These are phyloP conservation scores for Zalaria sp. DNA, from an alignment of 2,329 filamentous ascomycete genomes.

Conservation along the genomic window DNA sequence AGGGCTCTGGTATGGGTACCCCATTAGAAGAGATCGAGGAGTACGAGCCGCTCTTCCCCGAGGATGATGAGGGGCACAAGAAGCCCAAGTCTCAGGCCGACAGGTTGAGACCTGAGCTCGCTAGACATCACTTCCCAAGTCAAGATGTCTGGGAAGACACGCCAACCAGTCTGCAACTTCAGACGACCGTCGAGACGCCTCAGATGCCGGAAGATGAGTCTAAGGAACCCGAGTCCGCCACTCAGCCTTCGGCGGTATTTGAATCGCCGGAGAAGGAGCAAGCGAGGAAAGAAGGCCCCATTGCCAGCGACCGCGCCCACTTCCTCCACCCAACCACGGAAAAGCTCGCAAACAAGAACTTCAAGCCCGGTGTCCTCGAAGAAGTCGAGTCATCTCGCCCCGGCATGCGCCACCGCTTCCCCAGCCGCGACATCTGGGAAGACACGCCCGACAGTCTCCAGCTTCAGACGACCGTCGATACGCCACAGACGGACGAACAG, in stretches of 20 bases:
- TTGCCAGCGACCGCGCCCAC: constrained; percentile 25
- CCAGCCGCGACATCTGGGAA: constrained; percentile 89
- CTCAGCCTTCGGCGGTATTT: constrained; percentile 19
- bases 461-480: constrained; percentile 58
- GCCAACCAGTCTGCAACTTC: constrained; percentile 65
- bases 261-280: constrained; percentile 37
- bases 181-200: constrained; percentile 72
- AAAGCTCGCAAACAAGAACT: constrained; percentile 47
- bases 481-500: constrained; percentile 23
- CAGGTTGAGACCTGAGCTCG: constrained; percentile 36
- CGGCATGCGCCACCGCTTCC: constrained; percentile 57
- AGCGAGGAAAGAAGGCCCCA: constrained; percentile 26
- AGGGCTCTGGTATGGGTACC: constrained; percentile 38
- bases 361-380: constrained; percentile 38
- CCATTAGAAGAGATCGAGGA: constrained; percentile 81
- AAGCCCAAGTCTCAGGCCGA: constrained; percentile 38
- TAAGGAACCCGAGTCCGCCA: constrained; percentile 20
- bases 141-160: constrained; percentile 97
- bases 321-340: constrained; percentile 31
- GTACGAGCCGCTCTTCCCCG: constrained; percentile 88
- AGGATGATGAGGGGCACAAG: constrained; percentile 47
- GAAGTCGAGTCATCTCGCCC: constrained; percentile 35
- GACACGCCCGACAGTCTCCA: constrained; percentile 75
- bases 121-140: constrained; percentile 64
- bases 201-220: constrained; percentile 42